Evolutionary conservation across 2,329 filamentous ascomycete species (phyloP).

Genomic region (Alternaria ventricosa): DNA sequence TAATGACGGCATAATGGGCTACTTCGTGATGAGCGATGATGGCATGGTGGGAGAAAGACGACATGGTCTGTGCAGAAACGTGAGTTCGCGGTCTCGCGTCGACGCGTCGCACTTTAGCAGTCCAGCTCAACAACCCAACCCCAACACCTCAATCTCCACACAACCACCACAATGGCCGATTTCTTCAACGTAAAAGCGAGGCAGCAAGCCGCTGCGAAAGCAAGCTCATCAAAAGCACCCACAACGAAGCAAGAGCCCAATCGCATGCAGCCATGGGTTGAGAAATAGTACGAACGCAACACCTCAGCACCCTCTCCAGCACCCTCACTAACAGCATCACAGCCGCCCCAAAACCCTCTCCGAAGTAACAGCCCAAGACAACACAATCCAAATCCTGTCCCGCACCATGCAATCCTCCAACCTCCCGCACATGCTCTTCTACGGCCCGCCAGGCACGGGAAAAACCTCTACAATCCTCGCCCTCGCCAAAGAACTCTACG

Average conservation of each 20-base stretch:
- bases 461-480: conserved; percentile 98
- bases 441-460: conserved; percentile 94
- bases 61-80: conserved; percentile 32
- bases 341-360: conserved; percentile 92
- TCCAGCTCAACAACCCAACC: conserved; percentile 12
- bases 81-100: conserved; percentile 41
- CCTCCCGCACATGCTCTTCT: conserved; percentile 99
- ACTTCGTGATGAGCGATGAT: too few species aligned
- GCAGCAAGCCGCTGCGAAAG: conserved; percentile 73
- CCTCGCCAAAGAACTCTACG: conserved; percentile 95
- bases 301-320: background rate
- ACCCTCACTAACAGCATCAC: conserved; percentile 19
- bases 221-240: conserved; percentile 71
- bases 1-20: too few species aligned
- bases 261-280: conserved; percentile 90
- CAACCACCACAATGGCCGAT: conserved; percentile 69
- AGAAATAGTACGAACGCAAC: conserved; percentile 80
- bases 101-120: conserved; percentile 42
- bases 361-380: conserved; percentile 97
- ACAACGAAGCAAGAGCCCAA: conserved; percentile 66
- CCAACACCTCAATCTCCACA: conserved; percentile 3
- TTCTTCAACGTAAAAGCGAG: conserved; percentile 97
- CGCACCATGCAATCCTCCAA: conserved; percentile 94
- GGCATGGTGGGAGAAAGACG: conserved; percentile 20
- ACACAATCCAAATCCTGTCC: conserved; percentile 91